Evolutionary conservation across 192 early-diverging fungal species (phyloP), one percentile per base, ranked within the genome.

Genomic region (Diversispora eburnea): DNA sequence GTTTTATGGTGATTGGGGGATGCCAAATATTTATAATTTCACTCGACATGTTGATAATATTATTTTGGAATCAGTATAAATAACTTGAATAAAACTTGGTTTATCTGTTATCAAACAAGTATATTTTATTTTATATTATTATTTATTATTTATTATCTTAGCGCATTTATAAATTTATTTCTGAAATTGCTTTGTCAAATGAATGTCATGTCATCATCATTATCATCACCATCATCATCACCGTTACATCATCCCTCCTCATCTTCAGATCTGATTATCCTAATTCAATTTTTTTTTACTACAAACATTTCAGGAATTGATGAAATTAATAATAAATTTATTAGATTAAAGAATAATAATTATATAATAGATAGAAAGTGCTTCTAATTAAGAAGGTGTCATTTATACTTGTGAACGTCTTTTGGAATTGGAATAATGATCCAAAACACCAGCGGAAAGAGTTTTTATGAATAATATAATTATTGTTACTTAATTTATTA

Each of bases 371-470:
- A 8, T 68, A 9, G 17, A 51, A 0, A 49, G 46, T 13, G 51
- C 67, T 8, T 68, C 51, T 25, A 68, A 68, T 49, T 22, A 5
- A 9, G 39, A 6, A 10, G 39, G n/a, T 12, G 47, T 33, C 0
- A 33, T 33, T 33, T 33, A 33, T 33, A 33, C 25, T 33, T 33
- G 20, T 52, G 6, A 19, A 25, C 5, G 3, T 10, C 52, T 52
- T 68, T 68, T 52, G 52, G 48, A 22, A 39, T 51, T n/a, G 47
- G 6, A 39, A 8, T 46, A 68, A n/a, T n/a, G 51, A 13, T 68
- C 52, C 17, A 48, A 52, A 8, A 52, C 13, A 68, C 10, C 20
- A 39, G 25, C 22, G 4, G n/a, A 20, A 15, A 15, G 15, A 6
- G 49, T 12, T 49, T 22, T 33, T 33, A 33, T 33, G 25, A 33